Conservation (phyloP, 78 protist genomes). For the Chrysochromulina tobinii region DNA sequence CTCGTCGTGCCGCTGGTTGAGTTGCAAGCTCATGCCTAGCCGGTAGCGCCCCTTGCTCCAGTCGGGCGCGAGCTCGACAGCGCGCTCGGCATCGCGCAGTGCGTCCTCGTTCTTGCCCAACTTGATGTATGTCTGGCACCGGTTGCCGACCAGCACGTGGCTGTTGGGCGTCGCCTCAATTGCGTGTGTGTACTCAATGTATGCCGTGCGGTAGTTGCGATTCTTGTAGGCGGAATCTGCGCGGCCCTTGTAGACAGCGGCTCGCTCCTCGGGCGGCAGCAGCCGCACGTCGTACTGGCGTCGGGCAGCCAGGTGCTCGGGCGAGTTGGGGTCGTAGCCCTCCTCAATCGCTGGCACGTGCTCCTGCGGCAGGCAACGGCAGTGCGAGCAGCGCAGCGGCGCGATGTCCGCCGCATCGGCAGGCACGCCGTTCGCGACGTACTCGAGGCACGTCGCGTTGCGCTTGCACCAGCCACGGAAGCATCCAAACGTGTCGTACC, state of each 20-base stretch:
- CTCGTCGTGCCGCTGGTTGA: not conserved
- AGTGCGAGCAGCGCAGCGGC: not conserved
- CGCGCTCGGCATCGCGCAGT: not conserved
- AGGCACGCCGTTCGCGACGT: not conserved
- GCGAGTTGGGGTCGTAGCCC: not conserved
- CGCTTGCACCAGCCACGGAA: conserved; percentile 4
- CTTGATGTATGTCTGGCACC: not conserved
- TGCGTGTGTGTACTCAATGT: not conserved
- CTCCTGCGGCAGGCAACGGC: not conserved
- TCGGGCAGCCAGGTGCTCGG: not conserved
- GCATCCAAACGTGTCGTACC: not conserved
- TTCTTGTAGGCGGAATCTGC: not conserved
- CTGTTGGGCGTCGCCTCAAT: not conserved
- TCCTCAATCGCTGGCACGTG: not conserved
- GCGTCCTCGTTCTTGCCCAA: not conserved
- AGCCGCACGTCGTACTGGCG: not conserved
- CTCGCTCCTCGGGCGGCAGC: not conserved
- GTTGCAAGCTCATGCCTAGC: not conserved
- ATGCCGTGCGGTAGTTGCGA: not conserved
- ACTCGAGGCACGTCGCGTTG: not conserved
- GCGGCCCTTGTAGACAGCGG: not conserved
- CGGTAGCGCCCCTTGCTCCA: not conserved
- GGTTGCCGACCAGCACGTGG: not conserved
- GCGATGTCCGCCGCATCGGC: not conserved
- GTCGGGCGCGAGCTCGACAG: not conserved